phyloP scores from a whole-genome alignment of 805 yeast species.

The Wickerhamomyces sydowiorum region DNA sequence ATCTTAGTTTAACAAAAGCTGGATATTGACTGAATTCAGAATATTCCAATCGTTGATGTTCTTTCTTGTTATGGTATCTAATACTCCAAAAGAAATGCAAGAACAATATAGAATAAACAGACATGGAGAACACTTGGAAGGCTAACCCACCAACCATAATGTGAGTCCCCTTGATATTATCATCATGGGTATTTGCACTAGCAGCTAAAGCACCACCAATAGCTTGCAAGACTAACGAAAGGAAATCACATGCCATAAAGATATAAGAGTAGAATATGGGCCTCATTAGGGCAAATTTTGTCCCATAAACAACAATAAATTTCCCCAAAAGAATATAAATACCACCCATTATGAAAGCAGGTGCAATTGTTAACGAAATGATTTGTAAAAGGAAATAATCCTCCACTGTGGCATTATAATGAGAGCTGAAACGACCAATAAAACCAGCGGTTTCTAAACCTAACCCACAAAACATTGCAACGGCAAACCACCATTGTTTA shows the following conservation, averaged over 20 bases:
- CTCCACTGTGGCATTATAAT: slow-evolving; percentile 27
- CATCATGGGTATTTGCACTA: not conserved
- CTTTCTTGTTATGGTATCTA: slow-evolving; percentile 8
- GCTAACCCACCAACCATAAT: slow-evolving; percentile 71
- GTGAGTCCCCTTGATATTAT: slow-evolving; percentile 38
- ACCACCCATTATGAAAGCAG: slow-evolving; percentile 77
- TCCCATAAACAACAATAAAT: slow-evolving; percentile 52
- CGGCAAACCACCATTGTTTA: slow-evolving; percentile 57
- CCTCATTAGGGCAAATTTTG: slow-evolving; percentile 38
- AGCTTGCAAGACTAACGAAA: slow-evolving; percentile 59
- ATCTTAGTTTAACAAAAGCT: not conserved
- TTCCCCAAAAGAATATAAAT: slow-evolving; percentile 65
- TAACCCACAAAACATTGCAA: slow-evolving; percentile 48
- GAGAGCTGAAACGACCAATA: slow-evolving; percentile 45
- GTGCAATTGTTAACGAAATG: slow-evolving; percentile 63
- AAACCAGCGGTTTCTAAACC: slow-evolving; percentile 61
- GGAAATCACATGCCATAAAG: slow-evolving; percentile 56
- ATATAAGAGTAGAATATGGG: slow-evolving; percentile 57
- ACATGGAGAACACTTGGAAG: slow-evolving; percentile 64
- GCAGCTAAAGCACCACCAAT: slow-evolving; percentile 70
- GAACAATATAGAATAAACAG: slow-evolving; percentile 46
- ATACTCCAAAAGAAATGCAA: slow-evolving; percentile 36
- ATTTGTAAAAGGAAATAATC: slow-evolving; percentile 52
- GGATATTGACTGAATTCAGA: not conserved
- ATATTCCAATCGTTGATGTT: not conserved